Evolutionary conservation across 1,284 basidiomycete species (phyloP), one percentile per base, ranked within the genome.

Genomic region (Wallemia mellicola): DNA sequence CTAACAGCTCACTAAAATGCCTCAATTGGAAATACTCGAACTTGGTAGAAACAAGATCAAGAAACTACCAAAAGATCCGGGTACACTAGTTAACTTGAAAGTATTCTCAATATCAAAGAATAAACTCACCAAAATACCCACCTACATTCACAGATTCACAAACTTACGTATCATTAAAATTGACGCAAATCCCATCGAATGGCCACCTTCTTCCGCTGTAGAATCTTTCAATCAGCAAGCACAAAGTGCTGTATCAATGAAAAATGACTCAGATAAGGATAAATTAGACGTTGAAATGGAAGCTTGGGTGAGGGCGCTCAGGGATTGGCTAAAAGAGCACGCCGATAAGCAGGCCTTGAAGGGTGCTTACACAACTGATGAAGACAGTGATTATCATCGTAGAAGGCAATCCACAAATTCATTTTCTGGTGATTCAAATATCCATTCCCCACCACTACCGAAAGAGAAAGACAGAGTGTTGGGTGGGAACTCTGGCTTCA

Each of bases 31-130:
- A 71, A 94, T 92, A 61, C 74, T 98, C 62, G 92, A 98, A 70
- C 77, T 98, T 58, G 89, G 86, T 64, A 81, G 86, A 64, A 98
- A 98, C 73, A 87, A 83, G 72, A 79, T 98, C 66, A 80, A 78
- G 66, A 73, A 76, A 58, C 72, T 96, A 32, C 92, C 92, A 9
- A 72, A 77, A 1, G 74, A 80, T 61, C 85, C 91, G 2, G 89
- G 89, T 19, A 78, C 80, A 2, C 75, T 98, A 19, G 72, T 78
- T 59, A 77, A 82, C 60, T 79, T 98, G 62, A 79, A 80, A 80
- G 83, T 94, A 22, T 80, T 96, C 59, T 89, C 82, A 27, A 73
- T 96, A 58, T 80, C 86, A 24, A 79, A 80, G 67, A 98, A 98
- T 71, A 82, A 80, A 67, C 73, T 98, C 58, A 77, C 77, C 33